Evolutionary conservation across 2,329 filamentous ascomycete genomes (phyloP), one percentile per base, ranked within the genome.

Genomic region (Diaporthe destruens): DNA sequence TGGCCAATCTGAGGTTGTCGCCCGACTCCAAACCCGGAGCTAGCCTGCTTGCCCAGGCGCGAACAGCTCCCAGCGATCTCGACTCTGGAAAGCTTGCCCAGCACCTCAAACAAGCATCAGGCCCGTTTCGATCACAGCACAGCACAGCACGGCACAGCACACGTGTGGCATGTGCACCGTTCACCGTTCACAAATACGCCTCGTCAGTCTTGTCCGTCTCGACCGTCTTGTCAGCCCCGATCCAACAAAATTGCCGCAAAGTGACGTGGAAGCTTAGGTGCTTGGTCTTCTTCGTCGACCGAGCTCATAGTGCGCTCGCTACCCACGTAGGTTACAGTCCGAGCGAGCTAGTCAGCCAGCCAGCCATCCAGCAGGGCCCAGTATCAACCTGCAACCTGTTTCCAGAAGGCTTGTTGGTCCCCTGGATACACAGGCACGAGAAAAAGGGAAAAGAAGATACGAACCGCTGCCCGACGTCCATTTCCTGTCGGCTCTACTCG

Each of bases 1-100:
- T 68, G 71, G 25, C 63, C 71, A 72, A 72, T 72, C 65, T 57
- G 39, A 56, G 36, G 56, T 49, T 11, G 44, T 11, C 32, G 25
- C 54, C 53, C 23, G 42, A n/a, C 57, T 71, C 55, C 47, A 55
- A 53, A 49, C 8, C n/a, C 29, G 23, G 47, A 63, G 51, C 57
- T 56, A 67, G 53, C 59, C 51, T 49, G 44, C 53, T 16, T 61
- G 65, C 55, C 69, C 51, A 71, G 69, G 44, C 59, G 53, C 59
- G 69, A 53, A 57, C 11, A 56, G 68, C 53, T 54, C 34, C 34
- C 32, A 23, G 68, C 47, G 55, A 70, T 70, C 55, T 54, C 53
- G 55, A 59, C 56, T 61, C 55, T 70, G 9, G 23, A 39, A 53
- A 16, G 32, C 55, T 61, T 61, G 44, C 49, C 44, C 20, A 51